phyloP scores from a whole-genome alignment of 108 stramenopile genomes.

The Phaeodactylum tricornutum region DNA sequence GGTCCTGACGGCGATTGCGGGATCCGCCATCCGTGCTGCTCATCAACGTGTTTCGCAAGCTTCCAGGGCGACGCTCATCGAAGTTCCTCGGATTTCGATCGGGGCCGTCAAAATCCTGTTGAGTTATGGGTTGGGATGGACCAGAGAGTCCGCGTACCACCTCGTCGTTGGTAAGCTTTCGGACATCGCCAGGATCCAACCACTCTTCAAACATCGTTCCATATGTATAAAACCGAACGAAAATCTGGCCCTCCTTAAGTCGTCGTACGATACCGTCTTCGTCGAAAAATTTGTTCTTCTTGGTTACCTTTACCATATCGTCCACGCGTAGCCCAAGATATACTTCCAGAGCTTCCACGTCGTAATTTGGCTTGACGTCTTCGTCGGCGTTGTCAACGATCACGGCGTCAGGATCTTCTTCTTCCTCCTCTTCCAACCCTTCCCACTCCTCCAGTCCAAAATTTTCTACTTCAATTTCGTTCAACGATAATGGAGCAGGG shows the following conservation, averaged over 20 bases:
- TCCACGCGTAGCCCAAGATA: slow-evolving; percentile 39
- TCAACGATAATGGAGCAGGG: slow-evolving; percentile 55
- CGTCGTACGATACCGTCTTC: slow-evolving; percentile 70
- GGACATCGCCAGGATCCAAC: slow-evolving; percentile 64
- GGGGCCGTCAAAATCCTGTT: slow-evolving; percentile 31
- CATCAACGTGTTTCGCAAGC: slow-evolving; percentile 12
- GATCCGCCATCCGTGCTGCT: slow-evolving; percentile 10
- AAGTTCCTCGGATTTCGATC: slow-evolving; percentile 8
- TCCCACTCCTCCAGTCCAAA: slow-evolving; percentile 66
- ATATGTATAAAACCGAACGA: slow-evolving; percentile 70
- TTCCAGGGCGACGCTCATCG: slow-evolving; percentile 20
- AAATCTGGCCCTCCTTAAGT: slow-evolving; percentile 60
- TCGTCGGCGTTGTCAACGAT: slow-evolving; percentile 46
- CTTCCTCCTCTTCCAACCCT: slow-evolving; percentile 34
- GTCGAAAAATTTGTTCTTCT: slow-evolving; percentile 42
- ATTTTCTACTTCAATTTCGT: slow-evolving; percentile 64
- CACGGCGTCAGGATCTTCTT: slow-evolving; percentile 35
- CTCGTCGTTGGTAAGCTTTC: slow-evolving; percentile 54
- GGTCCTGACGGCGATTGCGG: slow-evolving; percentile 63
- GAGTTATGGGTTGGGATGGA: slow-evolving; percentile 49
- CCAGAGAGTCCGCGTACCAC: slow-evolving; percentile 55
- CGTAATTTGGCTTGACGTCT: slow-evolving; percentile 15
- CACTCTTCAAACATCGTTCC: slow-evolving; percentile 68
- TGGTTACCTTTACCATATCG: slow-evolving; percentile 72
- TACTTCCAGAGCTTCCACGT: slow-evolving; percentile 16